Percentiles rank a stretch among this genome's conserved stretches.
Evolutionary conservation across 495 filamentous ascomycete species (phyloP).

Genomic region (Aspergillus panamensis): DNA sequence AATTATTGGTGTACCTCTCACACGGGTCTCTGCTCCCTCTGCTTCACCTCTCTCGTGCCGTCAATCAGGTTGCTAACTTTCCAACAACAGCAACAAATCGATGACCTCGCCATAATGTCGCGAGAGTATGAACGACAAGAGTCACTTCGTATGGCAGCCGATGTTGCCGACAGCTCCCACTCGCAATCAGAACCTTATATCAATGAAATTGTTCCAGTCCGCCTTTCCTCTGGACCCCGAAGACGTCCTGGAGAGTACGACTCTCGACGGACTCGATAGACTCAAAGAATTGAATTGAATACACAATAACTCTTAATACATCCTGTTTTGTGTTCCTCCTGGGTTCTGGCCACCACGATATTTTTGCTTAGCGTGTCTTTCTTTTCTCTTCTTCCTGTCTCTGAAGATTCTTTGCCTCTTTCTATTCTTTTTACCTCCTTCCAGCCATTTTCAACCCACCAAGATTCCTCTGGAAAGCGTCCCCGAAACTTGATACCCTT

Average conservation of each 20-base stretch:
- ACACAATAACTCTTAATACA: background rate
- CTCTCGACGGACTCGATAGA: constrained; percentile 30
- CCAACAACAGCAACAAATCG: constrained; percentile 47
- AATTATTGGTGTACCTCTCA: constrained; percentile 49
- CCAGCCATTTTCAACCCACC: background rate
- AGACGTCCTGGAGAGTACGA: constrained; percentile 32
- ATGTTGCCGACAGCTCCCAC: constrained; percentile 21
- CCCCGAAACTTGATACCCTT: background rate
- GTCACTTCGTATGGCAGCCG: constrained; percentile 45
- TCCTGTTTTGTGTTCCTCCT: background rate
- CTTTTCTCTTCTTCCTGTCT: background rate
- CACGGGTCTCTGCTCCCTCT: constrained; percentile 40
- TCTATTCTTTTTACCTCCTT: background rate
- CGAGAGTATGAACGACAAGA: constrained; percentile 52
- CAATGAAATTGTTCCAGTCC: constrained; percentile 48
- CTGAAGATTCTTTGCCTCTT: background rate
- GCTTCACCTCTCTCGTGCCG: background rate
- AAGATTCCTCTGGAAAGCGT: background rate
- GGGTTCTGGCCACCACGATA: background rate
- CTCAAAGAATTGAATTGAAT: background rate
- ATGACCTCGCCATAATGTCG: constrained; percentile 50
- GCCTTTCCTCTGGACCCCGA: constrained; percentile 26
- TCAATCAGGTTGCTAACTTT: background rate
- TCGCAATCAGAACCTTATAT: constrained; percentile 44
- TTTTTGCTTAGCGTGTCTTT: background rate